Base-by-base conservation (phyloP, 768 basidiomycete genomes). In the Lactarius hatsudake region DNA sequence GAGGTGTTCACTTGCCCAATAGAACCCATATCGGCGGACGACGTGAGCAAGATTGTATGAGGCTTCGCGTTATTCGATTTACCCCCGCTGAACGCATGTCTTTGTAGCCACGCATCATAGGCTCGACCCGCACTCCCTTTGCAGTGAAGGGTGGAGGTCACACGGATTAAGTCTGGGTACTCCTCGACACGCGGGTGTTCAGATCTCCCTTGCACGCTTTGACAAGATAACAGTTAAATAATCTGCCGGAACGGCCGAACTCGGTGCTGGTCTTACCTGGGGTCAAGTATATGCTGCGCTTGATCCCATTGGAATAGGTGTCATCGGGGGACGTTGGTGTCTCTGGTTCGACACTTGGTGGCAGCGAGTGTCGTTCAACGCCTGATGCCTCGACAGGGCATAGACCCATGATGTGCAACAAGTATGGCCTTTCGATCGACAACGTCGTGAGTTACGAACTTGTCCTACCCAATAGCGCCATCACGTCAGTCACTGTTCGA, bases 381-480 rank as follows among this genome's bases (percentile, higher is more conserved):
- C 43, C 7, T 18, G 18, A 18, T 42, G 17, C 6, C 42, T 15
- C 6, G 42, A 42, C 17, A 20, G 7, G 20, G 1, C 20, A 17
- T 18, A 7, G 20, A 43, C 9, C 20, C 20, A 1, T 45, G 43
- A 45, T n/a, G 43, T 18, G 40, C 5, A 78, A 73, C 59, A 72
- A 74, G 58, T 73, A 72, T 55, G 77, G 79, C 9, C 66, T 79
- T 32, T 72, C 73, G 1, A 68, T 79, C 34, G 79, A 79, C 66
- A 78, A 78, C 59, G 58, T 79, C 38, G 65, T 66, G 15, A 70
- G 61, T n/a, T 71, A 67, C 8, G 54, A 75, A 48, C 63, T 78
- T 26, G 75, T 77, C 17, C 60, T 74, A 7, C 74, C 76, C 9
- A 70, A 72, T 54, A 77, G 78, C 3, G 58, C 59, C 2, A 59